Evolutionary conservation across 257 asterid genomes (phyloP), one percentile per base, ranked within the genome.

Genomic region (Fraxinus americana): DNA sequence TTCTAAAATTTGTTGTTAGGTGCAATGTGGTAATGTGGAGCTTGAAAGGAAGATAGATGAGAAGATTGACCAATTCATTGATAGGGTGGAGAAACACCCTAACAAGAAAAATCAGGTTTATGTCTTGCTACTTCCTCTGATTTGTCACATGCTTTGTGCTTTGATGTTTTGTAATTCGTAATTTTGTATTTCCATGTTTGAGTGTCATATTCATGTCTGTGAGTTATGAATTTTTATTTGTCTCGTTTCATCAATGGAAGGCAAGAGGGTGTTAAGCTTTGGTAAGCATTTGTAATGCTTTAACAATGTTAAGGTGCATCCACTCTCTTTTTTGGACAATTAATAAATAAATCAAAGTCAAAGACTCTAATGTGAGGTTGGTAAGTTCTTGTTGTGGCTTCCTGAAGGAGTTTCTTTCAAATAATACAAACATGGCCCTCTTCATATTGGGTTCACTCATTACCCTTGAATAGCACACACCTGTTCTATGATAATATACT

Each of bases 31-130:
- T 75, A 96, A 96, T 67, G 82, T 77, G 52, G 98, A 92, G 74
- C 82, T 93, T 79, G 99, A 91, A 85, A 89, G 87, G 84, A 92
- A 91, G 87, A 88, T 93, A 69, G 97, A 96, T 54, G 98, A 90
- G 82, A 96, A 91, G 86, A 93, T 93, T 81, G 92, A 87, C 52
- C 98, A 89, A 66, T 93, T 93, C 80, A 92, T 96, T 25, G 97
- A 93, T 67, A 90, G 83, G 90, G 99, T 92, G 82, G 98, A 96
- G 84, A 96, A 93, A 87, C 93, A 93, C 85, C 97, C 97, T 19
- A 92, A 91, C 87, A 91, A 89, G 91, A 93, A 93, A 88, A 92
- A 93, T 80, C 98, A 96, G 98, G 99, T 92, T 79, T 41, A 70
- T 72, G 54, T n/a, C 29, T 75, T 67, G 72, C 72, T 19, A 73